These are phyloP conservation scores for Exobasidium rhododendri DNA, from an alignment of 1,284 basidiomycete genomes.

Conservation along the genomic window DNA sequence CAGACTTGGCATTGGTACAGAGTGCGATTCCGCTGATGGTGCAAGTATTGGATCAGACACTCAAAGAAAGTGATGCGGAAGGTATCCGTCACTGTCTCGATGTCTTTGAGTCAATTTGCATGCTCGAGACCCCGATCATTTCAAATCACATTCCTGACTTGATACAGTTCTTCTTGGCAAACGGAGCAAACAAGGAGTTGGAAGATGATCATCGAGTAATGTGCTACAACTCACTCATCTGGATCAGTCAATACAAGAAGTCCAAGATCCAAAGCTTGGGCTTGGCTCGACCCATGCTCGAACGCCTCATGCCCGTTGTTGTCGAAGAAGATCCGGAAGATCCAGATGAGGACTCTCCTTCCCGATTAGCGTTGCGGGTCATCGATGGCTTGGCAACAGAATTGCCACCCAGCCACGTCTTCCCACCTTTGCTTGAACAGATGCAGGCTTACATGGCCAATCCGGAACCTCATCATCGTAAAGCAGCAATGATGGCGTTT, in stretches of 20 bases:
- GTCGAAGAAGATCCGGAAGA: constrained; percentile 86
- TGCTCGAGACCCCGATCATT: constrained; percentile 84
- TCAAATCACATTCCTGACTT: constrained; percentile 83
- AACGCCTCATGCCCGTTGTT: constrained; percentile 88
- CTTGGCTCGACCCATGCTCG: constrained; percentile 81
- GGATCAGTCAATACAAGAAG: constrained; percentile 91
- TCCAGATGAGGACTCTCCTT: constrained; percentile 79
- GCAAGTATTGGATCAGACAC: constrained; percentile 78
- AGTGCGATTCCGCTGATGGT: constrained; percentile 84
- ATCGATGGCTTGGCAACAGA: constrained; percentile 90
- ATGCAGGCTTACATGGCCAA: constrained; percentile 56
- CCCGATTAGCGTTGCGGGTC: constrained; percentile 87
- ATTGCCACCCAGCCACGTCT: constrained; percentile 92
- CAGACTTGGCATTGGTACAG: constrained; percentile 88
- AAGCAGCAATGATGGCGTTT: constrained; percentile 91
- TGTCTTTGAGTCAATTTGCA: constrained; percentile 90
- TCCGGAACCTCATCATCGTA: constrained; percentile 64
- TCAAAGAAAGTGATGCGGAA: constrained; percentile 77
- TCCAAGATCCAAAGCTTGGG: constrained; percentile 84
- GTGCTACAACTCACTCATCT: constrained; percentile 88
- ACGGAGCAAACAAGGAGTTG: constrained; percentile 75
- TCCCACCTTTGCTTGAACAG: constrained; percentile 76
- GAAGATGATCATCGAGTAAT: constrained; percentile 82
- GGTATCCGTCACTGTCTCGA: constrained; percentile 88
- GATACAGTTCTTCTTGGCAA: constrained; percentile 81